A percentile compares a stretch with the other conserved stretches of the same genome.
Conservation (phyloP, 1,284 basidiomycete genomes). For the Ustilago shanxiensis region DNA sequence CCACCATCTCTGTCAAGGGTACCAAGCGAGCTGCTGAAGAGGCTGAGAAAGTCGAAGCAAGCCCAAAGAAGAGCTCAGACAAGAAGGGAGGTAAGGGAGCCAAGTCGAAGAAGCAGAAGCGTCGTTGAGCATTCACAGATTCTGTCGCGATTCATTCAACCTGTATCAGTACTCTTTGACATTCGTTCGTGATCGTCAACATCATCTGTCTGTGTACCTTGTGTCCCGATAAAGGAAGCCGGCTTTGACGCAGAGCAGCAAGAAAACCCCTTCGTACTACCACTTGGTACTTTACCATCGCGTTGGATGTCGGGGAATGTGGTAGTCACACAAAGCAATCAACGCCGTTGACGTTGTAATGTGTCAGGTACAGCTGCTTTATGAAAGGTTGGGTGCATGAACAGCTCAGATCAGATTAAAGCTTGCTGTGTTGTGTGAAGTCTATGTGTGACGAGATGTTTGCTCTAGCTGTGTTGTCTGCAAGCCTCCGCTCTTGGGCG, state of each 20-base stretch:
- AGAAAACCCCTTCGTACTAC: too few species aligned
- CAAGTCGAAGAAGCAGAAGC: constrained; percentile 40
- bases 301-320: too few species aligned
- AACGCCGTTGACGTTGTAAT: too few species aligned
- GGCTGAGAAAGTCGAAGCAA: constrained; percentile 20
- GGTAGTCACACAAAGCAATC: too few species aligned
- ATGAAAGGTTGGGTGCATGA: too few species aligned
- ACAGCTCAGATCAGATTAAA: too few species aligned
- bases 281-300: too few species aligned
- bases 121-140: constrained; percentile 10
- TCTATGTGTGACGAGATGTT: background rate
- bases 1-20: constrained; percentile 53
- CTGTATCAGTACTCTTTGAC: background rate
- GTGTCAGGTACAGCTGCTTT: too few species aligned
- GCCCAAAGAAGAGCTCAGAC: constrained; percentile 27
- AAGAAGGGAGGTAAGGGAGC: constrained; percentile 28
- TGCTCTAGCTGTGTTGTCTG: too few species aligned
- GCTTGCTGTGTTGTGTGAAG: background rate
- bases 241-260: background rate
- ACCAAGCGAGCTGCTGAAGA: constrained; percentile 41
- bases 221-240: too few species aligned
- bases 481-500: background rate
- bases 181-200: background rate
- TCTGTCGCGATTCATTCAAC: too few species aligned
- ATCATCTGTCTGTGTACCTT: too few species aligned